These are phyloP conservation scores for Macrophomina pseudophaseolina DNA, from an alignment of 2,329 filamentous ascomycete species.

Conservation along the genomic window DNA sequence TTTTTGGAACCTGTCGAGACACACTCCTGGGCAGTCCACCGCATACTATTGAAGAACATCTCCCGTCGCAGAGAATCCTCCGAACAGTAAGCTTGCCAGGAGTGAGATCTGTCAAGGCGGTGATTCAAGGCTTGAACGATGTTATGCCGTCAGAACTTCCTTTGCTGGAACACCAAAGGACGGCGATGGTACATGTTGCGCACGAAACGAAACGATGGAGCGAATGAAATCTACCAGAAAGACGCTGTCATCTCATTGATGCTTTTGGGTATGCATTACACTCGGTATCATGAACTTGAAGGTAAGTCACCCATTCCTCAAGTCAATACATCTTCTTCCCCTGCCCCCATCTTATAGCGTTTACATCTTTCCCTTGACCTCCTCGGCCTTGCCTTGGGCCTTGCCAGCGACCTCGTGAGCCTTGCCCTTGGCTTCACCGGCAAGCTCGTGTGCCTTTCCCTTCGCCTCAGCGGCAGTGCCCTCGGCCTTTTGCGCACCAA, in stretches of 20 bases:
- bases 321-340: neutral
- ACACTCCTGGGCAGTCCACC: no score
- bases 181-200: no score
- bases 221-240: no score
- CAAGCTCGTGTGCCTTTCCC: conserved; percentile 47
- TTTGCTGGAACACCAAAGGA: no score
- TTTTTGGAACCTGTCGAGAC: no score
- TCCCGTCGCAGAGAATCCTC: no score
- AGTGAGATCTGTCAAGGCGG: no score
- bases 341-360: neutral
- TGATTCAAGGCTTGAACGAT: no score
- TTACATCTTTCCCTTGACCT: conserved; percentile 35
- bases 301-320: neutral
- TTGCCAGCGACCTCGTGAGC: conserved; percentile 49
- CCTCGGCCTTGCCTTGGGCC: conserved; percentile 52
- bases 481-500: conserved; percentile 41
- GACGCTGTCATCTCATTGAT: neutral
- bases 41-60: no score
- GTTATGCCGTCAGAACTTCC: no score
- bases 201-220: no score
- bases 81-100: no score
- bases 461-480: conserved; percentile 41
- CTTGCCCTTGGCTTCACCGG: conserved; percentile 54
- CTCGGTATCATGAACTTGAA: neutral
- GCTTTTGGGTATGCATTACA: neutral